phyloP scores from a whole-genome alignment of 129 eudicot species.

The Escallonia rubra region DNA sequence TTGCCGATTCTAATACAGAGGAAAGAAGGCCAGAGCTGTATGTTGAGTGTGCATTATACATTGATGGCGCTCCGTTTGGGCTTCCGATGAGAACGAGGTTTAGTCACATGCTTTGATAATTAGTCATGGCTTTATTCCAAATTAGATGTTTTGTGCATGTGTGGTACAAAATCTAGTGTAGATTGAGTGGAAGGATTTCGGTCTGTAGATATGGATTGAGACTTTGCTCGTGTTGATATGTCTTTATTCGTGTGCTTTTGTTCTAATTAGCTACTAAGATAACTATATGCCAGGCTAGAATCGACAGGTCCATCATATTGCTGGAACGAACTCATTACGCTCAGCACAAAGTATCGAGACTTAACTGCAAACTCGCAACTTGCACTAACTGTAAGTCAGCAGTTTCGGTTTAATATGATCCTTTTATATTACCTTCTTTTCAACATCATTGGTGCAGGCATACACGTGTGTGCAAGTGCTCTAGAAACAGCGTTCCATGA shows the following conservation, averaged over 20 bases:
- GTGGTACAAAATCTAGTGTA: no score
- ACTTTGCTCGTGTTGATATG: no score
- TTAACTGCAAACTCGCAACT: conserved; percentile 87
- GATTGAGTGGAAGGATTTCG: no score
- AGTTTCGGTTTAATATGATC: neutral
- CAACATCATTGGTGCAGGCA: no score
- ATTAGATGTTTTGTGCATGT: no score
- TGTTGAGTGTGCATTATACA: conserved; percentile 87
- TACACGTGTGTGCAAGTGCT: no score
- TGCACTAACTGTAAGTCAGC: conserved; percentile 59
- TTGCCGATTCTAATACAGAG: conserved; percentile 43
- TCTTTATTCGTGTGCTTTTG: neutral
- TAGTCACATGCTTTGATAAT: neutral
- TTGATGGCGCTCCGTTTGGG: conserved; percentile 98
- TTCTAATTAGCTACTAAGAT: conserved; percentile 2
- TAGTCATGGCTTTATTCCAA: no score
- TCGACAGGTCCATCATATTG: conserved; percentile 77
- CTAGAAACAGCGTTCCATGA: no score
- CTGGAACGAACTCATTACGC: conserved; percentile 87
- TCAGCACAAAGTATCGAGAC: conserved; percentile 94
- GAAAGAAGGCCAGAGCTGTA: conserved; percentile 76
- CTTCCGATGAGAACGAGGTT: conserved; percentile 98
- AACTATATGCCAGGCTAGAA: conserved; percentile 58
- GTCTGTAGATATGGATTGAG: no score
- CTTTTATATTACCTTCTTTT: neutral